Percentiles rank a stretch among this genome's conserved stretches.
phyloP scores from a whole-genome alignment of 208 protist species.

The Leptomonas pyrrhocoris region DNA sequence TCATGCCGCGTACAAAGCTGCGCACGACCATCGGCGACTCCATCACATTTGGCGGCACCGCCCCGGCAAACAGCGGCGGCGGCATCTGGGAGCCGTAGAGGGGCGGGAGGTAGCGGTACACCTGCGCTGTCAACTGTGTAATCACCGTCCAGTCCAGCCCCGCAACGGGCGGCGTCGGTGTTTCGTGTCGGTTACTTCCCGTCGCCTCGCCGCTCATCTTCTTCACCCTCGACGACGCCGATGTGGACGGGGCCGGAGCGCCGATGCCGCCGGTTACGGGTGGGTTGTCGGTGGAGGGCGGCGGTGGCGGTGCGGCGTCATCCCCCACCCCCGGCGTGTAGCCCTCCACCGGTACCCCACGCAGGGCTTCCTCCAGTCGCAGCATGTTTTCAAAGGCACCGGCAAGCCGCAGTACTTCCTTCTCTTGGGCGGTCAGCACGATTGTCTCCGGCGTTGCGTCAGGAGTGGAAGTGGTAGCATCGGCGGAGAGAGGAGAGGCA shows the following conservation, averaged over 20 bases:
- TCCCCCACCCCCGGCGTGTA: not conserved
- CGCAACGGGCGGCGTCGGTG: not conserved
- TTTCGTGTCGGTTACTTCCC: not conserved
- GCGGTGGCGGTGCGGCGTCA: not conserved
- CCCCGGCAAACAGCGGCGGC: slow-evolving; percentile 57
- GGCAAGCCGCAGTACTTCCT: slow-evolving; percentile 59
- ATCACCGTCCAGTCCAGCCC: slow-evolving; percentile 48
- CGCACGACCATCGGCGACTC: slow-evolving; percentile 24
- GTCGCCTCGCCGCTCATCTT: slow-evolving; percentile 8
- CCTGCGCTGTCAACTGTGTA: slow-evolving; percentile 78
- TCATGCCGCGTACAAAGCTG: slow-evolving; percentile 47
- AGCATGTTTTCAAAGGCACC: slow-evolving; percentile 87
- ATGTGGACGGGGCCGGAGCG: not conserved
- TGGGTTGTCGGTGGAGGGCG: slow-evolving; percentile 9
- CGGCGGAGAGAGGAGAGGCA: not conserved
- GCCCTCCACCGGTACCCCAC: slow-evolving; percentile 19
- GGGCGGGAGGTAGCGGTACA: slow-evolving; percentile 87
- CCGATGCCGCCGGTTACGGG: slow-evolving; percentile 12
- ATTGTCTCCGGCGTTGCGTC: not conserved
- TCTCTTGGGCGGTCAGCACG: slow-evolving; percentile 29
- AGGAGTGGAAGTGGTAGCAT: not conserved
- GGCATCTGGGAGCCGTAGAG: slow-evolving; percentile 83
- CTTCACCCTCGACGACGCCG: slow-evolving; percentile 10
- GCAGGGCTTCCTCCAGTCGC: slow-evolving; percentile 54
- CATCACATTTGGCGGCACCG: slow-evolving; percentile 13